Percentiles rank a stretch among this genome's conserved stretches.
Evolutionary conservation across 169 alveolate genomes (phyloP).

Genomic region (Theileria parva): DNA sequence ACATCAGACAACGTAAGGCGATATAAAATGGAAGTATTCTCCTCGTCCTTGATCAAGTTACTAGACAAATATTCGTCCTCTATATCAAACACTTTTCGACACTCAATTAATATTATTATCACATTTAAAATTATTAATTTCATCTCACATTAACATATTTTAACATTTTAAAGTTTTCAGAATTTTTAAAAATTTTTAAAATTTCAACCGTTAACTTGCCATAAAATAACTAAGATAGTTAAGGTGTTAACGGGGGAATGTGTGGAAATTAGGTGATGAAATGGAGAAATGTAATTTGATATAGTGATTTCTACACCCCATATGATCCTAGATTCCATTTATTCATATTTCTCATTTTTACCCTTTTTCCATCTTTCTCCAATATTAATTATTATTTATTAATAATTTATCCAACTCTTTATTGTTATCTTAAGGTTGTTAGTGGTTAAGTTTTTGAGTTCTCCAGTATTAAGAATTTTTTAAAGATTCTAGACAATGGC

Average conservation of each 20-base stretch:
- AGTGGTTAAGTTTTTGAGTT: not conserved
- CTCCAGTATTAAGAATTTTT: not conserved
- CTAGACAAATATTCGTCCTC: constrained; percentile 20
- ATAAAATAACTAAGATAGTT: too few species aligned
- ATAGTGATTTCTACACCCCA: constrained; percentile 5
- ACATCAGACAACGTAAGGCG: constrained; percentile 32
- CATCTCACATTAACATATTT: not conserved
- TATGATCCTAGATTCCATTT: not conserved
- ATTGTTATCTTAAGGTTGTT: too few species aligned
- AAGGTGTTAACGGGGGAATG: not conserved
- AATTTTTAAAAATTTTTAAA: too few species aligned
- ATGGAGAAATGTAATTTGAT: not conserved
- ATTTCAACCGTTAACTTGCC: not conserved
- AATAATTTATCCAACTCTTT: too few species aligned
- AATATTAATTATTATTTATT: too few species aligned
- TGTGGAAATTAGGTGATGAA: not conserved
- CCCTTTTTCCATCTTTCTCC: not conserved
- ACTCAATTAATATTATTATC: not conserved
- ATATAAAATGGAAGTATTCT: constrained; percentile 34
- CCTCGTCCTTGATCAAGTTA: constrained; percentile 43
- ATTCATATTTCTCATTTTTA: not conserved
- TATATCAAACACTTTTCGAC: constrained; percentile 16
- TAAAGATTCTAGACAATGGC: not conserved
- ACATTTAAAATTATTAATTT: not conserved
- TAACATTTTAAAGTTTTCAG: too few species aligned